Conservation (phyloP, 2,329 filamentous ascomycete species). For the Xylariaceae sp. region DNA sequence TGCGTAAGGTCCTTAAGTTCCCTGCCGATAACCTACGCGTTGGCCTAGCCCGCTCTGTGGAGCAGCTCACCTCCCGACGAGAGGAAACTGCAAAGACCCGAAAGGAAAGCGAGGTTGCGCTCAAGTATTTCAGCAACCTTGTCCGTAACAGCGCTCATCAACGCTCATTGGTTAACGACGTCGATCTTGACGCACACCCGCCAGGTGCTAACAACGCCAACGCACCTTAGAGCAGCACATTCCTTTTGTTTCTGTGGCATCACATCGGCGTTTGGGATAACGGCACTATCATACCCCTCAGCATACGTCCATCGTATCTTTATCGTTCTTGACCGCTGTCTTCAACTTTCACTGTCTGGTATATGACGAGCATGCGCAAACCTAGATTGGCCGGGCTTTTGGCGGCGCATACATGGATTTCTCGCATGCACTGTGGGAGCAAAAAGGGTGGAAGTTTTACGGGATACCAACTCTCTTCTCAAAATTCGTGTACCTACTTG, state of each 20-base stretch:
- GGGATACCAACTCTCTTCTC: slow-evolving; percentile 3
- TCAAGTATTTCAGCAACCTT: slow-evolving; percentile 87
- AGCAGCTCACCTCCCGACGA: slow-evolving; percentile 72
- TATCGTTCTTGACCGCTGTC: background rate
- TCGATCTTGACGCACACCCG: slow-evolving; percentile 53
- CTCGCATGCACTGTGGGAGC: background rate
- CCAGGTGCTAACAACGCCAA: slow-evolving; percentile 20
- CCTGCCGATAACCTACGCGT: slow-evolving; percentile 84
- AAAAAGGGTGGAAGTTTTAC: background rate
- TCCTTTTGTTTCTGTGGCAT: background rate
- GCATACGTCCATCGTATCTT: background rate
- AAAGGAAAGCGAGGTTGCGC: slow-evolving; percentile 78
- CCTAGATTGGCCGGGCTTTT: too few species aligned
- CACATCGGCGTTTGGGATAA: background rate
- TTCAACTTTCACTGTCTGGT: too few species aligned
- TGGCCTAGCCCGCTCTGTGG: slow-evolving; percentile 77
- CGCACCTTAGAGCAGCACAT: background rate
- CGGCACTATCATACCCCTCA: background rate
- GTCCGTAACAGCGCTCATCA: slow-evolving; percentile 60
- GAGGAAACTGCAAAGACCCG: slow-evolving; percentile 80
- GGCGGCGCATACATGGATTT: background rate
- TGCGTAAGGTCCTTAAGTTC: slow-evolving; percentile 82
- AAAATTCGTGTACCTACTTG: slow-evolving; percentile 1
- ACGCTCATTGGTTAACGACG: slow-evolving; percentile 42
- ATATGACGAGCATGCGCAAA: too few species aligned